Evolutionary conservation across 345 rosid genomes (phyloP).

Genomic region (Eucalyptus erythrocorys): DNA sequence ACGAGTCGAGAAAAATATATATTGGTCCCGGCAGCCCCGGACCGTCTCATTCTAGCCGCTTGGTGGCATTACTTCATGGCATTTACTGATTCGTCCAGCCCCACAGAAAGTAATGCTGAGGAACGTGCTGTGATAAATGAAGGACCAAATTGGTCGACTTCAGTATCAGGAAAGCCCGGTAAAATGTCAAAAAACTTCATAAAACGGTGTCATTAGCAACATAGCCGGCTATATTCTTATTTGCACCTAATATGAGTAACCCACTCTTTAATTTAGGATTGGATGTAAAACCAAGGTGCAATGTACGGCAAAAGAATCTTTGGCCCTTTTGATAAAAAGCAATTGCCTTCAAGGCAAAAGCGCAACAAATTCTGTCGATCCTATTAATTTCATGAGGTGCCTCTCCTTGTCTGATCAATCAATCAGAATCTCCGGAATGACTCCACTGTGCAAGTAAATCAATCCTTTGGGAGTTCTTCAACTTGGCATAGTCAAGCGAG

Average conservation of each 20-base stretch:
- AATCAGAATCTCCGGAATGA: background rate
- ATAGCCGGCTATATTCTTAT: background rate
- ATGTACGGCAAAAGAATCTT: background rate
- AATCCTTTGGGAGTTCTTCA: background rate
- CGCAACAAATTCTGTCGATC: background rate
- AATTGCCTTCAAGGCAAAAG: background rate
- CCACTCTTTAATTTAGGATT: background rate
- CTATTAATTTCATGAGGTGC: background rate
- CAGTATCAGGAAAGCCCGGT: background rate
- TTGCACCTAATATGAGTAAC: background rate
- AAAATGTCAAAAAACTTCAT: background rate
- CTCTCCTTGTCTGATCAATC: background rate
- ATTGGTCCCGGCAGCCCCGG: rapidly evolving
- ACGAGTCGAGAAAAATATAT: background rate
- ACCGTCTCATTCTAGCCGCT: background rate
- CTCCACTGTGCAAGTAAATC: background rate
- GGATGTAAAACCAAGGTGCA: background rate
- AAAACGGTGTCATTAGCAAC: background rate
- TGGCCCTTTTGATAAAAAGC: background rate
- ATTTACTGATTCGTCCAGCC: background rate
- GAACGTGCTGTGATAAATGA: background rate
- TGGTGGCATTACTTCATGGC: background rate
- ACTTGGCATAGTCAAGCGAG: background rate
- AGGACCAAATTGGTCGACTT: background rate
- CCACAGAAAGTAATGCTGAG: background rate